phyloP scores from a whole-genome alignment of 495 filamentous ascomycete genomes.

The Beverwykella pulmonaria region DNA sequence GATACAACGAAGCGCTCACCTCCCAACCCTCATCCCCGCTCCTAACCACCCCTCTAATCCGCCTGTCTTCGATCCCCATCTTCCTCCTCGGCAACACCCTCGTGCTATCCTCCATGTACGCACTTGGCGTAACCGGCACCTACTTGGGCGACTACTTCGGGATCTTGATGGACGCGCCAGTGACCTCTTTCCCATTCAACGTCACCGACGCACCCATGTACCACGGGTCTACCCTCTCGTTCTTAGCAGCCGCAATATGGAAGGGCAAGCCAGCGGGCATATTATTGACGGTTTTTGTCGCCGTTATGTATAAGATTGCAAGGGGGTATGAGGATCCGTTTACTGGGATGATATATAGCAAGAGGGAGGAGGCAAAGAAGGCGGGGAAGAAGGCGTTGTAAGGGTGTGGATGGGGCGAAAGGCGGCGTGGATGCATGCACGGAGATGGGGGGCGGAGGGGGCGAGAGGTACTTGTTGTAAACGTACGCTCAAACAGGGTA shows the following conservation, averaged over 20 bases:
- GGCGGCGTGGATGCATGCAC: slow-evolving; percentile 55
- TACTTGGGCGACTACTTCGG: slow-evolving; percentile 98
- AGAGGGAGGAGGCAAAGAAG: slow-evolving; percentile 64
- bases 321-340: slow-evolving; percentile 96
- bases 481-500: no score
- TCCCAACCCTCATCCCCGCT: slow-evolving; percentile 74
- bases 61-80: slow-evolving; percentile 65
- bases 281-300: slow-evolving; percentile 72
- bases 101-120: slow-evolving; percentile 86
- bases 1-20: slow-evolving; percentile 72
- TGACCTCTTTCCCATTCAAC: slow-evolving; percentile 95
- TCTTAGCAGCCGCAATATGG: slow-evolving; percentile 84
- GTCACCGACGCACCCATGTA: slow-evolving; percentile 94
- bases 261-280: slow-evolving; percentile 89
- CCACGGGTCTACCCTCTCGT: slow-evolving; percentile 88
- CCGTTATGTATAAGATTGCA: slow-evolving; percentile 78
- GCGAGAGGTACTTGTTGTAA: no score
- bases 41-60: slow-evolving; percentile 56
- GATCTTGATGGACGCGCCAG: slow-evolving; percentile 92
- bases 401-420: neutral
- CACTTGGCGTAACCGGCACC: slow-evolving; percentile 92
- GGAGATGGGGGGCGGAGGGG: neutral
- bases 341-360: slow-evolving; percentile 89
- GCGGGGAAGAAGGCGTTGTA: slow-evolving; percentile 52
- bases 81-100: slow-evolving; percentile 78